These are phyloP conservation scores for Rhizopogon roseolus DNA, from an alignment of 768 basidiomycete species.

Conservation along the genomic window DNA sequence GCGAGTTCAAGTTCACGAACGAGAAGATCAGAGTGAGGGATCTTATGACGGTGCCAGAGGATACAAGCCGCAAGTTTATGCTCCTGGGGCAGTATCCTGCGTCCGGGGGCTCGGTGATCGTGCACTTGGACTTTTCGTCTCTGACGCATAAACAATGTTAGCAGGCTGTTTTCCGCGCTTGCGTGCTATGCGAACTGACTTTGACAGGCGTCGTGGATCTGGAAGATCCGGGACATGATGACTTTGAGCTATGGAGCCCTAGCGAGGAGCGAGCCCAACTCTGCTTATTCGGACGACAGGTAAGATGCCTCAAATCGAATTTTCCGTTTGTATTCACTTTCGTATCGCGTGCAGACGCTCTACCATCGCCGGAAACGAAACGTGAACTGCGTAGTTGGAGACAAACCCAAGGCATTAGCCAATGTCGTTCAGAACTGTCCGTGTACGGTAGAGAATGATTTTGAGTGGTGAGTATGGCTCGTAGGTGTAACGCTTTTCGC, in stretches of 20 bases:
- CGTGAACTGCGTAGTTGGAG: conserved; percentile 79
- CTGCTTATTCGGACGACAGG: conserved; percentile 92
- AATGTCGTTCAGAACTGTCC: conserved; percentile 65
- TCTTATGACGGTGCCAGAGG: conserved; percentile 85
- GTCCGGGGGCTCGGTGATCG: conserved; percentile 42
- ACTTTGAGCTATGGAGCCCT: conserved; percentile 97
- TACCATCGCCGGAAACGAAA: conserved; percentile 86
- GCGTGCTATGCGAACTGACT: conserved; percentile 2
- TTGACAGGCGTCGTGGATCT: conserved; percentile 58
- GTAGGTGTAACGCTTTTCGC: background rate
- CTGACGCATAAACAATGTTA: conserved; percentile 74
- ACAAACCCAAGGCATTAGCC: conserved; percentile 47
- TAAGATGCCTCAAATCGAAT: conserved; percentile 20
- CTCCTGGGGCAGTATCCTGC: conserved; percentile 64
- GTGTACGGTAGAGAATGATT: conserved; percentile 72
- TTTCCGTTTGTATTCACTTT: background rate
- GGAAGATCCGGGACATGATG: conserved; percentile 76
- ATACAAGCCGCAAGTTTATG: conserved; percentile 90
- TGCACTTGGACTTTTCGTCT: conserved; percentile 85
- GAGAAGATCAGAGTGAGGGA: conserved; percentile 68
- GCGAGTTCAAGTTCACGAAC: conserved; percentile 74
- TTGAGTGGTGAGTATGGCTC: conserved; percentile 75
- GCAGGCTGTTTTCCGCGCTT: conserved; percentile 19
- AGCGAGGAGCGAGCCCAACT: conserved; percentile 81
- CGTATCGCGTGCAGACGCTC: conserved; percentile 50